A percentile compares a stretch with the other conserved stretches of the same genome.
Conservation (phyloP, 768 basidiomycete species). For the Mrakia gelida region DNA sequence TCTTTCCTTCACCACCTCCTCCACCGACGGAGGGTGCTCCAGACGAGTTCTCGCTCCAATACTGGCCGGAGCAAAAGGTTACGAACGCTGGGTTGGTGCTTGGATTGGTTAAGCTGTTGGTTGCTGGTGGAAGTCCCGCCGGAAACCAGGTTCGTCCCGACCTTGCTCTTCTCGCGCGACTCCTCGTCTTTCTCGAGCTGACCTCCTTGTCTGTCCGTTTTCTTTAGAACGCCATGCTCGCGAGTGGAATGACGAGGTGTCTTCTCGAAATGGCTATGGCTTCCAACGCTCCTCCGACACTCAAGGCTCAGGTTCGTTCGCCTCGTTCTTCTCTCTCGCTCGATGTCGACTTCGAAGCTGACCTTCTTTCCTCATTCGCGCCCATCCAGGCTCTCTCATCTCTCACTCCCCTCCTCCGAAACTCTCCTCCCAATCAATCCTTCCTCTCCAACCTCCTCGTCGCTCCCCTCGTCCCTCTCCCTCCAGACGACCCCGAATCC, state of each 20-base stretch:
- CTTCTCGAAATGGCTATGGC: slow-evolving; percentile 82
- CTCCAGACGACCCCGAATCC: slow-evolving; percentile 63
- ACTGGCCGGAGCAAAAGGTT: slow-evolving; percentile 91
- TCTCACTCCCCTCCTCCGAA: slow-evolving; percentile 60
- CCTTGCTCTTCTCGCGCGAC: neutral
- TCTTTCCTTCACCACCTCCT: slow-evolving; percentile 63
- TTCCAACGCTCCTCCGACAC: slow-evolving; percentile 81
- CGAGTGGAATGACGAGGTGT: slow-evolving; percentile 58
- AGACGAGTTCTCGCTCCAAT: slow-evolving; percentile 86
- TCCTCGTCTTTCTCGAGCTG: neutral
- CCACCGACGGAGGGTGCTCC: slow-evolving; percentile 49
- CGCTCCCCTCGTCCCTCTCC: slow-evolving; percentile 56
- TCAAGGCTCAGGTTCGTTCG: slow-evolving; percentile 66
- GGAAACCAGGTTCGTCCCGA: slow-evolving; percentile 2
- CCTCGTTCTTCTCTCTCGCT: slow-evolving; percentile 61
- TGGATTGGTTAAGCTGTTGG: slow-evolving; percentile 77
- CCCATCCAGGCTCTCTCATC: slow-evolving; percentile 51
- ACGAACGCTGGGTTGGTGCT: slow-evolving; percentile 73
- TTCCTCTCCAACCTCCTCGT: slow-evolving; percentile 70
- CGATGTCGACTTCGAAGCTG: neutral
- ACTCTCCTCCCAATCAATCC: slow-evolving; percentile 62
- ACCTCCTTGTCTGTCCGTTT: neutral
- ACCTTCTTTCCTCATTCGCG: neutral
- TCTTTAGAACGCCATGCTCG: slow-evolving; percentile 43
- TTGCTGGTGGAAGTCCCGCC: slow-evolving; percentile 44